phyloP scores from a whole-genome alignment of 2,329 filamentous ascomycete genomes.

The Fusarium aywerte region DNA sequence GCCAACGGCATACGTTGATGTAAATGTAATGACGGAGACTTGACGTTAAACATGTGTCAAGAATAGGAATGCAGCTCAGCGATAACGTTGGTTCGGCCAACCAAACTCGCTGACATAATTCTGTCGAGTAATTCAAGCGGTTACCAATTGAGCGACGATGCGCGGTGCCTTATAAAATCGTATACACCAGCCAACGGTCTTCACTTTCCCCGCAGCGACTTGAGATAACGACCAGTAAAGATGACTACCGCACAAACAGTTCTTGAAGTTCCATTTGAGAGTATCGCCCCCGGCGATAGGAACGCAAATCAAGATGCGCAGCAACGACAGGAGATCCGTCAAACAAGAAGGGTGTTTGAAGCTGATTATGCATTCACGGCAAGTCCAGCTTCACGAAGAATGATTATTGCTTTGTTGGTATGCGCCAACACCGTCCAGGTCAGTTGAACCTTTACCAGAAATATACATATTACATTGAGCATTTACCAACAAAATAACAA shows the following conservation, averaged over 20 bases:
- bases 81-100: neutral
- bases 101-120: neutral
- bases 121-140: slow-evolving; percentile 18
- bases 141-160: too few species aligned
- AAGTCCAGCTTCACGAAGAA: slow-evolving; percentile 4
- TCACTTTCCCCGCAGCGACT: neutral
- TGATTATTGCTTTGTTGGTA: slow-evolving; percentile 11
- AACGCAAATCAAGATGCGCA: fast-evolving
- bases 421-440: slow-evolving; percentile 21
- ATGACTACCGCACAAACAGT: slow-evolving; percentile 11
- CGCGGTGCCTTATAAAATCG: neutral
- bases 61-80: neutral
- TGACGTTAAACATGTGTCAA: neutral
- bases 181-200: neutral
- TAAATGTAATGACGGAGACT: neutral
- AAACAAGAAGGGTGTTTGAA: slow-evolving; percentile 1
- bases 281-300: neutral
- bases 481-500: neutral
- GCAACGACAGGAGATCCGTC: neutral
- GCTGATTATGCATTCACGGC: slow-evolving; percentile 15
- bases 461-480: fast-evolving
- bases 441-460: fast-evolving
- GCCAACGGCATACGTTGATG: too few species aligned
- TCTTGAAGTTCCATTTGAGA: neutral
- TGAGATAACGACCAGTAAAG: fast-evolving